Evolutionary conservation across 2,329 filamentous ascomycete species (phyloP).

Genomic region (Sarocladium kiliense): DNA sequence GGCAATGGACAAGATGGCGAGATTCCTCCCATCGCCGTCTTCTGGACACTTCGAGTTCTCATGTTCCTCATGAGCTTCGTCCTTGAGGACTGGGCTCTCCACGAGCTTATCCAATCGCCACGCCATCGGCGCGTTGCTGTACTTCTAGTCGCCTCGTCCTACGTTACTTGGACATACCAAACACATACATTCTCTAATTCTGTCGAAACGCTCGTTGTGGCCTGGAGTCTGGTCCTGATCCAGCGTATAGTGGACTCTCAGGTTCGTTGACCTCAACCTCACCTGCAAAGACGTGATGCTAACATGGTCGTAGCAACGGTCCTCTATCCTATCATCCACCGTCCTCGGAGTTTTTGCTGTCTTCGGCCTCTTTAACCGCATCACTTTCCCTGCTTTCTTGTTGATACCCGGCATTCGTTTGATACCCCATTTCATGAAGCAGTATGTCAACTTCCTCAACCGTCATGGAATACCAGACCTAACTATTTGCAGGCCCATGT

Average conservation of each 20-base stretch:
- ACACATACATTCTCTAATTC: slow-evolving; percentile 98
- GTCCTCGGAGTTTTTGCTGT: slow-evolving; percentile 77
- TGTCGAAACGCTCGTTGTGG: slow-evolving; percentile 85
- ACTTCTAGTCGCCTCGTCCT: slow-evolving; percentile 86
- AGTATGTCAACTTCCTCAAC: slow-evolving; percentile 45
- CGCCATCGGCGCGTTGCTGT: slow-evolving; percentile 69
- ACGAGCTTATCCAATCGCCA: slow-evolving; percentile 78
- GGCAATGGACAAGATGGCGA: slow-evolving; percentile 72
- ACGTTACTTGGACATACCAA: slow-evolving; percentile 98
- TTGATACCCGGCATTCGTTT: slow-evolving; percentile 77
- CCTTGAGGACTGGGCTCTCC: slow-evolving; percentile 93
- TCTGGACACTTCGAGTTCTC: slow-evolving; percentile 79
- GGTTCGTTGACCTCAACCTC: slow-evolving; percentile 42
- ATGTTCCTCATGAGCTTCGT: slow-evolving; percentile 98
- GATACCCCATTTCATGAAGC: slow-evolving; percentile 78
- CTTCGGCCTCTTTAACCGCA: slow-evolving; percentile 90
- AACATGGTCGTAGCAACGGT: slow-evolving; percentile 51
- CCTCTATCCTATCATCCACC: slow-evolving; percentile 69
- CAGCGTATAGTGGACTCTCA: slow-evolving; percentile 76
- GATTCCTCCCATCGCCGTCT: slow-evolving; percentile 79
- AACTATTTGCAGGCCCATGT: slow-evolving; percentile 40
- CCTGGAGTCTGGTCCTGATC: slow-evolving; percentile 90
- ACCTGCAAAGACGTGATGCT: slow-evolving; percentile 17
- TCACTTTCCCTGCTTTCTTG: slow-evolving; percentile 93
- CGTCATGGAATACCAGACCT: slow-evolving; percentile 4